Evolutionary conservation across 2,329 filamentous ascomycete genomes (phyloP).

Genomic region (Cladophialophora immunda): DNA sequence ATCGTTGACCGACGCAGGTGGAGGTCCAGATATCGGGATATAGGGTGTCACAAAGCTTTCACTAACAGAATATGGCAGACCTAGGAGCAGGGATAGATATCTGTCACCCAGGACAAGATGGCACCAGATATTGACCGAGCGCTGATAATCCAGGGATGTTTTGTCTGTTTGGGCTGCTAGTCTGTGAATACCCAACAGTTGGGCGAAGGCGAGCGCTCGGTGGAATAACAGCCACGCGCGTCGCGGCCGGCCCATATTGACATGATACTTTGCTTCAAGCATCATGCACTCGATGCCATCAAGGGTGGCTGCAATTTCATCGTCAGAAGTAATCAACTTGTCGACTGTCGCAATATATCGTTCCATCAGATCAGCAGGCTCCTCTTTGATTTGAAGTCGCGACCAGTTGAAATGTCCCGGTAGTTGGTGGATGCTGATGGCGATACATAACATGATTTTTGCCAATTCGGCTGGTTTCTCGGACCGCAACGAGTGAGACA

Average conservation of each 20-base stretch:
- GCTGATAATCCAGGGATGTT: constrained; percentile 42
- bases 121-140: constrained; percentile 52
- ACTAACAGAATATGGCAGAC: constrained; percentile 57
- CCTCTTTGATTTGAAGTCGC: constrained; percentile 48
- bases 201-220: constrained; percentile 60
- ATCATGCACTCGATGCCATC: constrained; percentile 63
- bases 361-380: constrained; percentile 56
- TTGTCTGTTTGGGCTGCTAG: constrained; percentile 43
- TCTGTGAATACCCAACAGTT: constrained; percentile 60
- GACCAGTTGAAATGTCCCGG: constrained; percentile 50
- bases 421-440: constrained; percentile 55
- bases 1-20: constrained; percentile 18
- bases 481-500: constrained; percentile 48
- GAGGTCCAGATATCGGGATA: constrained; percentile 38
- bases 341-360: constrained; percentile 58
- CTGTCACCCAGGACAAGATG: constrained; percentile 56
- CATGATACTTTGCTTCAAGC: constrained; percentile 61
- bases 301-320: constrained; percentile 60
- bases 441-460: constrained; percentile 55
- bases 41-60: constrained; percentile 46
- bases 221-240: constrained; percentile 63
- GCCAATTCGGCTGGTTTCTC: constrained; percentile 50
- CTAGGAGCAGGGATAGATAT: constrained; percentile 62
- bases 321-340: constrained; percentile 58
- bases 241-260: constrained; percentile 64